Conservation (phyloP, 2,329 filamentous ascomycete genomes). For the Achaetomium macrosporum region DNA sequence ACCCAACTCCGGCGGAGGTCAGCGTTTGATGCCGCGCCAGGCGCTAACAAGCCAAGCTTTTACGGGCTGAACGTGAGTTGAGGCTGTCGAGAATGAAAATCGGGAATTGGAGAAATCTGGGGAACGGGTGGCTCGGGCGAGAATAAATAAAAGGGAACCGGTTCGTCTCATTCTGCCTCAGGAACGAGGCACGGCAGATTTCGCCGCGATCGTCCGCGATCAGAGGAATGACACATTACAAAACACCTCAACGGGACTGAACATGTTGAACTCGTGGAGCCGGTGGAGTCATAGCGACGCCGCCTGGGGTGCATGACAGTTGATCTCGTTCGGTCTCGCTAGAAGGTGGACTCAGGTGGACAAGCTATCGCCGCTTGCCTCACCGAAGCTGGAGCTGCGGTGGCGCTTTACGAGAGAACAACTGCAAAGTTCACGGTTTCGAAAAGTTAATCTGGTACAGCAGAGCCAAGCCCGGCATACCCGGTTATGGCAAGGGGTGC, state of each 20-base stretch:
- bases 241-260: background rate
- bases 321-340: background rate
- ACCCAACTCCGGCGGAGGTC: background rate
- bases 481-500: too few relatives aligned
- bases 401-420: conserved; percentile 9
- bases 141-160: background rate
- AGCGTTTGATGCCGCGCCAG: conserved; percentile 1
- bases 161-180: conserved; percentile 4
- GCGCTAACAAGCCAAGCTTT: conserved; percentile 6
- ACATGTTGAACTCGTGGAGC: conserved; percentile 2
- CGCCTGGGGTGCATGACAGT: conserved; percentile 12
- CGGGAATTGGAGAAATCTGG: conserved; percentile 1
- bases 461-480: too few relatives aligned
- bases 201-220: conserved; percentile 3
- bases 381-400: conserved; percentile 5
- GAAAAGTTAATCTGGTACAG: background rate
- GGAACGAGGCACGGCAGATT: conserved; percentile 1
- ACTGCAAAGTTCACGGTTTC: conserved; percentile 1
- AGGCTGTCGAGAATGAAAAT: background rate
- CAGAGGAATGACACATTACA: conserved; percentile 4
- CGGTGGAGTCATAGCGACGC: conserved; percentile 3
- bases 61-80: background rate
- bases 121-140: background rate
- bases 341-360: background rate
- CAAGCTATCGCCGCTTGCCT: conserved; percentile 3